These are phyloP conservation scores for Trichoderma sp. DNA, from an alignment of 2,329 filamentous ascomycete species.

Conservation along the genomic window DNA sequence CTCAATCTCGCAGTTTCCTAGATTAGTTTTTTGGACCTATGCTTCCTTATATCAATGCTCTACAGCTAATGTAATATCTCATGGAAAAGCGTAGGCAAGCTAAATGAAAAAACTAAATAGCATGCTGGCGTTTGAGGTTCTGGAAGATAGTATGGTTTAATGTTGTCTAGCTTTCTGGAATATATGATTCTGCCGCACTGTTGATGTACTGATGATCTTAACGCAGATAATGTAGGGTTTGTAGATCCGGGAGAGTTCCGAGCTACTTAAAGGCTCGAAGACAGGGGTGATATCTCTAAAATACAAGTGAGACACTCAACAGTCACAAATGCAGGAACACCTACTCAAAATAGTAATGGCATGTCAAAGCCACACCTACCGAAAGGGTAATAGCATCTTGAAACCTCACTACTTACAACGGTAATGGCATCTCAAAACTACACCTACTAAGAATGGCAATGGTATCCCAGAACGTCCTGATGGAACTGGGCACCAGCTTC, in stretches of 20 bases:
- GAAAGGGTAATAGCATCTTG: not conserved
- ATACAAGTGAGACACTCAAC: not conserved
- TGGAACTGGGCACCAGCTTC: not conserved
- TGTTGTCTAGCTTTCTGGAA: not conserved
- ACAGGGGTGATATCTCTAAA: not conserved
- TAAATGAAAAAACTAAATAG: not conserved
- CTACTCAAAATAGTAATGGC: not conserved
- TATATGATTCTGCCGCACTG: not conserved
- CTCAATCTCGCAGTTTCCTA: not conserved
- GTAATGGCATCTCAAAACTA: not conserved
- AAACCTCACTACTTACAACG: not conserved
- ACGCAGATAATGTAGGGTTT: not conserved
- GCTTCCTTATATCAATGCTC: not conserved
- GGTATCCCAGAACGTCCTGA: not conserved
- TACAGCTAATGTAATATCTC: not conserved
- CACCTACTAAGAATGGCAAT: too few species aligned
- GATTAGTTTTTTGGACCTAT: not conserved
- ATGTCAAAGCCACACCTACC: not conserved
- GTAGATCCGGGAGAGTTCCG: not conserved
- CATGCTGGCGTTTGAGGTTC: not conserved
- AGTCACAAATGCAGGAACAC: not conserved
- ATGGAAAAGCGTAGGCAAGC: not conserved
- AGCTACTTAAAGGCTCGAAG: not conserved
- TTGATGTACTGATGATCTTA: not conserved
- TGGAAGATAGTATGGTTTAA: not conserved